Percentiles rank a stretch among this genome's conserved stretches.
phyloP scores from a whole-genome alignment of 306 rosid species.

The Lagenaria siceraria region DNA sequence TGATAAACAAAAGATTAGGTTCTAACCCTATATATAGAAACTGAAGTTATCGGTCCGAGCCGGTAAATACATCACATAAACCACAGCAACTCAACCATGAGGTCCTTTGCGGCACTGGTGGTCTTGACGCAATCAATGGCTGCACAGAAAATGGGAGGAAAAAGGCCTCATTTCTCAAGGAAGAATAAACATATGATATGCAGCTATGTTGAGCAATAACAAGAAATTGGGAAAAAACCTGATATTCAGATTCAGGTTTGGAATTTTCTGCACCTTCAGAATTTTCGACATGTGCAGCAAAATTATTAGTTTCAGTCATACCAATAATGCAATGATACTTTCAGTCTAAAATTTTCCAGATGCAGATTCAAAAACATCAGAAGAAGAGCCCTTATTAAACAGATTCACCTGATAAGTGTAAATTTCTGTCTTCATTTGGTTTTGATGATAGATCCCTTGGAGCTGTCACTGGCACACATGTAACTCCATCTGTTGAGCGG shows the following conservation, averaged over 20 bases:
- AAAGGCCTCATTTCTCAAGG: background rate
- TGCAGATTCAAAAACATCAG: background rate
- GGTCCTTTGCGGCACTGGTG: constrained; percentile 4
- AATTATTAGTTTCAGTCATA: constrained; percentile 19
- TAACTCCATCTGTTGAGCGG: background rate
- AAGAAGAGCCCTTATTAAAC: background rate
- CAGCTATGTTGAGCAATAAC: background rate
- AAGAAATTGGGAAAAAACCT: constrained; percentile 36
- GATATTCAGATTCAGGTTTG: constrained; percentile 25
- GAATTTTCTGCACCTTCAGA: constrained; percentile 22
- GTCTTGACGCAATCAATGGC: constrained; percentile 4
- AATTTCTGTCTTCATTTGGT: constrained; percentile 12
- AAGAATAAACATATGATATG: background rate
- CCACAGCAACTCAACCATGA: constrained; percentile 16
- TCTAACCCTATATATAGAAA: constrained; percentile 4
- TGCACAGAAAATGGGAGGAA: background rate
- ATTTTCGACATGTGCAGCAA: constrained; percentile 4
- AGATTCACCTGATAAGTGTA: background rate
- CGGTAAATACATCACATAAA: constrained; percentile 12
- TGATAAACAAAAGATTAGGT: background rate
- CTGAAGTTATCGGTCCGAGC: constrained; percentile 9
- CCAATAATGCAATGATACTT: constrained; percentile 13
- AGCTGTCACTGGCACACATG: constrained; percentile 5
- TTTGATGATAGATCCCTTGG: constrained; percentile 11
- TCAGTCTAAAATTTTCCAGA: background rate